These are phyloP conservation scores for Suhomyces panamericanus DNA, from an alignment of 1,139 yeast genomes.

Conservation along the genomic window DNA sequence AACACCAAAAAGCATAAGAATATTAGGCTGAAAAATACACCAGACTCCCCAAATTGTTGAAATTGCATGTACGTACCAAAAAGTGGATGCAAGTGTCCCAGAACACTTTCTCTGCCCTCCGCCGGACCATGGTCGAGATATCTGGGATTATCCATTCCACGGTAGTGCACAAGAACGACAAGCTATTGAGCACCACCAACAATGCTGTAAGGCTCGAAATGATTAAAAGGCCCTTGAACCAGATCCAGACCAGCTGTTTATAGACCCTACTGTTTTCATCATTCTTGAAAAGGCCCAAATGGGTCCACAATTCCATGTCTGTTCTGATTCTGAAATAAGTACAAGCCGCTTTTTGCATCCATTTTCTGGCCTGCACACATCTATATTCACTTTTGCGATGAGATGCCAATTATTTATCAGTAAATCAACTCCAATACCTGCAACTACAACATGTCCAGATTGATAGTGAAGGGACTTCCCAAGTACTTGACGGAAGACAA, in stretches of 20 bases:
- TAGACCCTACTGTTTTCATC: neutral
- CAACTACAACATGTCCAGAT: constrained; percentile 67
- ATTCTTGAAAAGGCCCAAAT: constrained; percentile 18
- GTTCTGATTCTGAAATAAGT: constrained; percentile 2
- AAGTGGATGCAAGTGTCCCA: constrained; percentile 40
- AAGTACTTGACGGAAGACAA: constrained; percentile 75
- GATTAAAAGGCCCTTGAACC: neutral
- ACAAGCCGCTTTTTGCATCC: constrained; percentile 8
- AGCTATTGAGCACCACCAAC: neutral
- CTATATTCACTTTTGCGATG: constrained; percentile 8
- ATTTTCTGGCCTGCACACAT: neutral
- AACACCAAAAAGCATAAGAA: too few relatives aligned
- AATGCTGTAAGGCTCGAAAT: neutral
- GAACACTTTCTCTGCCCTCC: constrained; percentile 26
- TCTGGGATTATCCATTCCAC: constrained; percentile 28
- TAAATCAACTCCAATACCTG: neutral
- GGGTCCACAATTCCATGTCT: constrained; percentile 25
- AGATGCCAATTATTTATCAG: neutral
- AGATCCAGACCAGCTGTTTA: neutral
- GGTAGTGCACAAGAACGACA: neutral
- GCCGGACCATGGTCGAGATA: constrained; percentile 24
- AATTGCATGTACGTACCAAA: constrained; percentile 26
- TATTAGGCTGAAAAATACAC: too few relatives aligned
- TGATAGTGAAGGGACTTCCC: constrained; percentile 94
- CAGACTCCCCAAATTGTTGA: neutral